These are phyloP conservation scores for Paraphaeosphaeria sporulosa DNA, from an alignment of 2,329 filamentous ascomycete species.

Conservation along the genomic window DNA sequence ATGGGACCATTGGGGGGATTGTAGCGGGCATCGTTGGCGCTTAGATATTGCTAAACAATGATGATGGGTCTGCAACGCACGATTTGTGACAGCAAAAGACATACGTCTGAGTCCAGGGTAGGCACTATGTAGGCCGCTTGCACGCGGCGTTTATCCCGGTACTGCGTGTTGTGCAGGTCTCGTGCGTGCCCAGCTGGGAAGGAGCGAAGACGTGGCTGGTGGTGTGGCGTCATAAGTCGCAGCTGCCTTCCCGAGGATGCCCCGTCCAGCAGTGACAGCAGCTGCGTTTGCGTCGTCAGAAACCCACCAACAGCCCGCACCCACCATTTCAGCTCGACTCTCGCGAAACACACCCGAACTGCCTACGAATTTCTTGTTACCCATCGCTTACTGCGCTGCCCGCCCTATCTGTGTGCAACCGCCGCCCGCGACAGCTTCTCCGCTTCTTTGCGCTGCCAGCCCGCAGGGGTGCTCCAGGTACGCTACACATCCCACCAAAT, in stretches of 20 bases:
- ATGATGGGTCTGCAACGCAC: too few relatives aligned
- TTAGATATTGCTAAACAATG: not conserved
- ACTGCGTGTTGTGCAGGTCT: not conserved
- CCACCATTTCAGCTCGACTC: slow-evolving; percentile 6
- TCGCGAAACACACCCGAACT: not conserved
- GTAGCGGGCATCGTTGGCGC: slow-evolving; percentile 21
- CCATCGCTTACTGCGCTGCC: not conserved
- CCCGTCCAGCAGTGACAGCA: slow-evolving; percentile 8
- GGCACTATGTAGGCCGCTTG: too few relatives aligned
- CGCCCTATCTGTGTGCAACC: slow-evolving; percentile 7
- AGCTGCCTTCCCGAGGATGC: slow-evolving; percentile 2
- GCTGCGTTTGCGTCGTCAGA: slow-evolving; percentile 8
- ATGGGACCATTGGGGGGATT: slow-evolving; percentile 40
- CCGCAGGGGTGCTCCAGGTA: slow-evolving; percentile 27
- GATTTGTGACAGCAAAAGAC: too few relatives aligned
- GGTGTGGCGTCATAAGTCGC: slow-evolving; percentile 6
- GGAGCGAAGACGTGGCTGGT: slow-evolving; percentile 4
- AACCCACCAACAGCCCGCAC: not conserved
- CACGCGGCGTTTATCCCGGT: not conserved
- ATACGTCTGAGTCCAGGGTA: too few relatives aligned
- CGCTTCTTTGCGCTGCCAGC: slow-evolving; percentile 13
- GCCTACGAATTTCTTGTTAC: not conserved
- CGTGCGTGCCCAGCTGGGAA: not conserved
- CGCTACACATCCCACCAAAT: slow-evolving; percentile 13
- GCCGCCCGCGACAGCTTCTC: slow-evolving; percentile 19